Conservation (phyloP, 2,329 filamentous ascomycete species). For the Pseudogymnoascus sp. region DNA sequence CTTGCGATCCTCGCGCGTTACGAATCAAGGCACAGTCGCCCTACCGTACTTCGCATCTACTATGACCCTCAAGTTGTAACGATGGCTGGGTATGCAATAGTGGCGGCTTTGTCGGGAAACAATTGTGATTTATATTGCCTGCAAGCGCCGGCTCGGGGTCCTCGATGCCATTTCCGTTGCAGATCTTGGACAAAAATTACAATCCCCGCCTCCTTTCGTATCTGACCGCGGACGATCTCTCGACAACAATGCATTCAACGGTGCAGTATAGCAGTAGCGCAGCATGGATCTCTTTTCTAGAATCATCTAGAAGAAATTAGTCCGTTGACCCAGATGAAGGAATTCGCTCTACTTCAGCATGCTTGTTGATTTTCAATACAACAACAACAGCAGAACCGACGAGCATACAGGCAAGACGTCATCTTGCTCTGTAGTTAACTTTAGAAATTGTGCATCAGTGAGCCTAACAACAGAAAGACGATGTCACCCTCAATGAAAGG, state of each 20-base stretch:
- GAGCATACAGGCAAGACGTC: not conserved
- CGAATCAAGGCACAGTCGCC: not conserved
- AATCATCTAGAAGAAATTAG: not conserved
- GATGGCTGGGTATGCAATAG: not conserved
- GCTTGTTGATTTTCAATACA: not conserved
- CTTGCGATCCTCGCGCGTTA: not conserved
- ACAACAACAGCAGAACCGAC: not conserved
- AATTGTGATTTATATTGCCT: slow-evolving; percentile 9
- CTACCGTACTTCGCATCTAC: not conserved
- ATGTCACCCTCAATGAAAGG: not conserved
- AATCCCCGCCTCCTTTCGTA: not conserved
- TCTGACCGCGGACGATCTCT: not conserved
- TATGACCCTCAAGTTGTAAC: slow-evolving; percentile 3
- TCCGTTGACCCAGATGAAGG: not conserved
- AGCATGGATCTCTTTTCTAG: not conserved
- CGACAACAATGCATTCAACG: not conserved
- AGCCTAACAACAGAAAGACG: not conserved
- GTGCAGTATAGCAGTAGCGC: not conserved
- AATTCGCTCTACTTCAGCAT: not conserved
- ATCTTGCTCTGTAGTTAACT: not conserved
- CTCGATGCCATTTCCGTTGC: slow-evolving; percentile 2
- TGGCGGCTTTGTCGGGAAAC: slow-evolving; percentile 4
- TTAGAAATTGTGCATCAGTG: not conserved
- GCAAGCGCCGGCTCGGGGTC: slow-evolving; percentile 5
- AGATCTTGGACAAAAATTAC: not conserved